Evolutionary conservation across 805 yeast species (phyloP), one percentile per base, ranked within the genome.

Genomic region (Candida corydali): DNA sequence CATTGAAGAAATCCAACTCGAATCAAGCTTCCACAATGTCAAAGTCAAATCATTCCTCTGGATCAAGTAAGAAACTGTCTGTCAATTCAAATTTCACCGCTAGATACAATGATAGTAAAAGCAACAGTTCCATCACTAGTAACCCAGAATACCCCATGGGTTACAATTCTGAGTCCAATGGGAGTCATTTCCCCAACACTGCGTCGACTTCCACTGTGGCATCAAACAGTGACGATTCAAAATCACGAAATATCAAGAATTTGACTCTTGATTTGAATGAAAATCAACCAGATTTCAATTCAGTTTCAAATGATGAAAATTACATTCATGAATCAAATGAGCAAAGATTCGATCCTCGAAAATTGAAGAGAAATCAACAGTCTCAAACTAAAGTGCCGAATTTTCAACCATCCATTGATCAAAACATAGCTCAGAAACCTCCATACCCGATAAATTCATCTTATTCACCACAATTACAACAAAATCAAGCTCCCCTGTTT

Each of bases 11-110:
- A 25, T 25, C 27, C 6, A 6, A 6, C 12, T 25, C 10, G 12
- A 12, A 25, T 11, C 6, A 25, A 6, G 9, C 7, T 20, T 20
- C 23, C 7, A 26, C 37, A 16, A 18, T 31, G 12, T 22, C 26
- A 11, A 11, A 6, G n/a, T 24, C 26, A 6, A 5, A n/a, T 11
- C 5, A 5, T 8, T 8, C 38, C 3, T 35, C 33, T 14, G 9
- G 12, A 26, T 36, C 39, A 14, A 36, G 39, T 22, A 36, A 36
- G 9, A 26, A 32, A 17, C 37, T 34, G 39, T 29, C 34, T 4
- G 19, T 31, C 5, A 31, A 31, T 26, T 36, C 39, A 15, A 36
- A 26, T 15, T 36, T 36, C 12, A 36, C 35, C 3, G 12, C 4
- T 25, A 30, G 28, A 19, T 29, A 22, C 16, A 32, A 22, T 28